A percentile compares a stretch with the other conserved stretches of the same genome.
These are phyloP conservation scores for Pittosporum tobira DNA, from an alignment of 129 eudicot genomes.

Conservation along the genomic window DNA sequence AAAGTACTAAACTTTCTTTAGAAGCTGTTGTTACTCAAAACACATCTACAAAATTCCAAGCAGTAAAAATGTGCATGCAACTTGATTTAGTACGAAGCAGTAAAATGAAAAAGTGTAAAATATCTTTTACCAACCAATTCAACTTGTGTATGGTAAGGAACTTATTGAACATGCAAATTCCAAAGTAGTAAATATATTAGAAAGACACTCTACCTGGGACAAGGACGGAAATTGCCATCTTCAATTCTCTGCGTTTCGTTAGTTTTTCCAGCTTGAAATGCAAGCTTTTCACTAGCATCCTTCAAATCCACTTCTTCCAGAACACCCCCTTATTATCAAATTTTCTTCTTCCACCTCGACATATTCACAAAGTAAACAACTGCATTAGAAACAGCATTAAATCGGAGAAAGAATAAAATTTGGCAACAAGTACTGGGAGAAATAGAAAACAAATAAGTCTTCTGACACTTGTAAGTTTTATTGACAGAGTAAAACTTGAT, in stretches of 20 bases:
- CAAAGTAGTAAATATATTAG: not conserved
- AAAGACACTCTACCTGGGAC: constrained; percentile 34
- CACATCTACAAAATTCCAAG: not conserved
- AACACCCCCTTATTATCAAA: constrained; percentile 14
- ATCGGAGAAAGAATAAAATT: too few relatives aligned
- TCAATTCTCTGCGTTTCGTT: constrained; percentile 53
- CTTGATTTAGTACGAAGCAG: too few relatives aligned
- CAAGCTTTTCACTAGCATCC: constrained; percentile 6
- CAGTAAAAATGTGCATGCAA: not conserved
- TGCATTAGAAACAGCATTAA: not conserved
- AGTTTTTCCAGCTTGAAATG: constrained; percentile 21
- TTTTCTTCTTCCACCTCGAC: constrained; percentile 26
- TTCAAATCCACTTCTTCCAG: constrained; percentile 32
- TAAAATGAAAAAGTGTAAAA: too few relatives aligned
- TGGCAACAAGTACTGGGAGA: too few relatives aligned
- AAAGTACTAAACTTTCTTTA: not conserved
- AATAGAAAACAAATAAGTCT: too few relatives aligned
- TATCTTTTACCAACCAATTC: not conserved
- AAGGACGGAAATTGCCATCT: constrained; percentile 40
- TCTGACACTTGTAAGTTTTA: too few relatives aligned
- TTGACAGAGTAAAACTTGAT: too few relatives aligned
- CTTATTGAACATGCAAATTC: not conserved
- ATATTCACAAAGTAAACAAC: constrained; percentile 1
- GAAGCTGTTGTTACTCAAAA: constrained; percentile 2
- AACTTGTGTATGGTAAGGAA: not conserved